A percentile compares a stretch with the other conserved stretches of the same genome.
These are phyloP conservation scores for Aspergillus tamarii DNA, from an alignment of 2,329 filamentous ascomycete genomes.

Conservation along the genomic window DNA sequence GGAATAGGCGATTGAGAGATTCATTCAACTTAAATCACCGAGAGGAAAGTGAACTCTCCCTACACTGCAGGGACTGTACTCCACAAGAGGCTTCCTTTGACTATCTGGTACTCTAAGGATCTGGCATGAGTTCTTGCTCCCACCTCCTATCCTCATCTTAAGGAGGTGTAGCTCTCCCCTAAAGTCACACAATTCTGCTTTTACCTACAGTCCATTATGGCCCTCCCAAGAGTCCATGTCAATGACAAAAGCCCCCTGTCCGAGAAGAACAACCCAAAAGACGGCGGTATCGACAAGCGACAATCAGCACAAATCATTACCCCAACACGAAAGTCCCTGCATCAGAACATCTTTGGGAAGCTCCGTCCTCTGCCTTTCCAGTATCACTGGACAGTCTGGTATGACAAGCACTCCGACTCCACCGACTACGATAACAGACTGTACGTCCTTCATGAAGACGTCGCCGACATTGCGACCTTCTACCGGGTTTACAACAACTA, in stretches of 20 bases:
- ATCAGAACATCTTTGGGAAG: constrained; percentile 49
- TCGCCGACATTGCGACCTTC: constrained; percentile 57
- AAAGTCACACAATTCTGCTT: background rate
- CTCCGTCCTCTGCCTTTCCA: constrained; percentile 51
- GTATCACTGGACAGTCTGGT: constrained; percentile 54
- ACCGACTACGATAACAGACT: constrained; percentile 37
- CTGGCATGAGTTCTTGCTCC: background rate
- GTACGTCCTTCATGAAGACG: constrained; percentile 44
- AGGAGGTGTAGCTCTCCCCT: background rate
- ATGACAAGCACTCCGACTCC: constrained; percentile 45
- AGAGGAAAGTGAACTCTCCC: background rate
- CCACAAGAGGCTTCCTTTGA: background rate
- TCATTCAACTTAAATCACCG: background rate
- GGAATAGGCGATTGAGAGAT: background rate
- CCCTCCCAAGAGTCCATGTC: constrained; percentile 24
- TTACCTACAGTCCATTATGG: constrained; percentile 20
- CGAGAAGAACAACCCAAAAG: constrained; percentile 18
- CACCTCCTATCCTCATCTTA: background rate
- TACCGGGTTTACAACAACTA: constrained; percentile 84
- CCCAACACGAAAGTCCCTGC: constrained; percentile 41
- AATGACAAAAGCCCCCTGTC: constrained; percentile 24
- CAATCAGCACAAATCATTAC: constrained; percentile 1
- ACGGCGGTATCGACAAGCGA: constrained; percentile 1
- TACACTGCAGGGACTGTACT: background rate
- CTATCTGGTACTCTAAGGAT: background rate